Conservation (phyloP, 495 filamentous ascomycete genomes). For the Pyrenula massariospora region DNA sequence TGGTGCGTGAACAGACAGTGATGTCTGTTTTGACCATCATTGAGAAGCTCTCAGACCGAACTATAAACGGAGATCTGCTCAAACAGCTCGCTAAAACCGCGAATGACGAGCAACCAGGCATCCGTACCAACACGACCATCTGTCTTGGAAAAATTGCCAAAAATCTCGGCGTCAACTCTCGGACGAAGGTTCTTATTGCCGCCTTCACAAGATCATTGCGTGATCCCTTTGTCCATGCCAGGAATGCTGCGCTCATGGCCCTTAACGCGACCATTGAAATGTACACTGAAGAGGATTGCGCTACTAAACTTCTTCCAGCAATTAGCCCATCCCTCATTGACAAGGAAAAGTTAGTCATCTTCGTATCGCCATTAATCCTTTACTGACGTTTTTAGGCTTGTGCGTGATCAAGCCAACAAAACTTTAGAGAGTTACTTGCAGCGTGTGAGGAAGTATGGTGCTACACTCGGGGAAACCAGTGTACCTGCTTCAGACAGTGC, state of each 20-base stretch:
- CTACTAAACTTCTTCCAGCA: slow-evolving; percentile 65
- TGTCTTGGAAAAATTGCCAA: slow-evolving; percentile 92
- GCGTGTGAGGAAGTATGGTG: slow-evolving; percentile 65
- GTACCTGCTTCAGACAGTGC: slow-evolving; percentile 37
- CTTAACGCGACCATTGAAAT: slow-evolving; percentile 72
- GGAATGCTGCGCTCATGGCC: slow-evolving; percentile 79
- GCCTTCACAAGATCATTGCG: slow-evolving; percentile 81
- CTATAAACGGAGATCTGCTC: slow-evolving; percentile 84
- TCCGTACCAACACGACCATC: slow-evolving; percentile 95
- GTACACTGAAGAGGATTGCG: slow-evolving; percentile 87
- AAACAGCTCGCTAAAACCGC: slow-evolving; percentile 89
- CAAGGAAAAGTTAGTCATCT: slow-evolving; percentile 60
- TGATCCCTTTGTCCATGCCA: slow-evolving; percentile 88
- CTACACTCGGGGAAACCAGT: slow-evolving; percentile 68
- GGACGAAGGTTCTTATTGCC: slow-evolving; percentile 82
- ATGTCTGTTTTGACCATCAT: slow-evolving; percentile 83
- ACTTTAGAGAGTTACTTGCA: slow-evolving; percentile 83
- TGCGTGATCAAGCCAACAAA: slow-evolving; percentile 85
- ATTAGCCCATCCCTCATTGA: slow-evolving; percentile 74
- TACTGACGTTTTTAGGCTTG: slow-evolving; percentile 29
- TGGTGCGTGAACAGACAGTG: slow-evolving; percentile 90
- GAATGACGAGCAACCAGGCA: slow-evolving; percentile 95
- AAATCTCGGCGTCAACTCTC: slow-evolving; percentile 63
- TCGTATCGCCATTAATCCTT: not conserved
- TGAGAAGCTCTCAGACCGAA: slow-evolving; percentile 79